Evolutionary conservation across 768 basidiomycete species (phyloP), one percentile per base, ranked within the genome.

Genomic region (Lentinus brumalis): DNA sequence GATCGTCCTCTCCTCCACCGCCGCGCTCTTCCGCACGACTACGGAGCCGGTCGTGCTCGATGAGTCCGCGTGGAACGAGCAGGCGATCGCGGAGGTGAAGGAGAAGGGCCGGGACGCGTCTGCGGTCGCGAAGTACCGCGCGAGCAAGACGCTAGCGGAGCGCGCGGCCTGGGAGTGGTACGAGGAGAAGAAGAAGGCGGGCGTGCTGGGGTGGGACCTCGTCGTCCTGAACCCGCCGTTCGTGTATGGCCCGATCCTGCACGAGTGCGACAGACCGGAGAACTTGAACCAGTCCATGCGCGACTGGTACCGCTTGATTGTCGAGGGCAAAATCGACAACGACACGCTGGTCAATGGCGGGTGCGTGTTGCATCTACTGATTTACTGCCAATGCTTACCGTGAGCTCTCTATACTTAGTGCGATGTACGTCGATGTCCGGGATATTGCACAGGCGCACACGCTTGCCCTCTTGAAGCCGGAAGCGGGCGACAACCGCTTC

Each of bases 1-100:
- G 14, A 84, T 86, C 1, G 86, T 89, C 73, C 77, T 75, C 1
- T 85, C 84, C 0, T 88, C 87, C 1, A 73, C 75, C 47, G 86
- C 83, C 12, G 74, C 84, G 2, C 65, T 86, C 42, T 59, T 71
- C 0, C 67, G 41, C 18, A 60, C 64, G 0, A 60, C 66, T 12
- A 49, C 54, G 15, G 31, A n/a, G 12, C 30, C 53, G 29, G 42
- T 35, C 21, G 72, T 74, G 4, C 83, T 81, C 64, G 76, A 72
- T 31, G 86, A 89, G 67, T 63, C 68, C 14, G 78, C 88, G 69
- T 91, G 89, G 91, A 88, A 89, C 65, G 70, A 83, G 14, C 74
- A 73, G 54, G 74, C 81, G 3, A 67, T 83, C 18, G 69, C 74
- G 50, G 73, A 75, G 10, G 77, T 83, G 18, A 75, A 81, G 57